Base-by-base conservation (phyloP, 148 eudicot genomes). In the Spergularia bocconei region DNA sequence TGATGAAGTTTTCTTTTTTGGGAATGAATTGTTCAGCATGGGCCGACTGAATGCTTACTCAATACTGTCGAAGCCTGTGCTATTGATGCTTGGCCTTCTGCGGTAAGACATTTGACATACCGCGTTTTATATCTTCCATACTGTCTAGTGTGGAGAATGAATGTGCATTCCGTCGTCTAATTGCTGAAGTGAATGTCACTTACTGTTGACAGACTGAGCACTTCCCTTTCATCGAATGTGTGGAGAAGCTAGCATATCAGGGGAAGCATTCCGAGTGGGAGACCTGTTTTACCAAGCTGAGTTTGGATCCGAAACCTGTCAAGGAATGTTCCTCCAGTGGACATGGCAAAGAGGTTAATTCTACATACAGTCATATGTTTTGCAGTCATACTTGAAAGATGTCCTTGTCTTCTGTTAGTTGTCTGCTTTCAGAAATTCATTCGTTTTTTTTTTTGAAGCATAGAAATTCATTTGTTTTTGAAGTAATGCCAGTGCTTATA, bases 51-150 rank as follows among this genome's bases (percentile, higher is more conserved):
- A 77, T 93, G 98, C 84, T 63, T 87, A 65, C 79, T 91, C 67
- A 88, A 93, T 82, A 89, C 96, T 51, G 64, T 89, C 2, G 93
- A 91, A 86, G 90, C 93, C 44, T 93, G 98, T 85, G 93, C 93
- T n/a, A 89, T 93, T 71, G 70, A 82, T 77, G 87, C 62, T 63
- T 93, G 92, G 98, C 98, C 93, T 64, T 85, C 81, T 72, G 70
- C 88, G 92, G 98, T 93, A 82, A 83, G 80, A 70, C 58, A 67
- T 62, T 47, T 33, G 48, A 9, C 48, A 9, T 44, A 44, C 7
- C 48, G 10, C 48, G 0, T 29, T 44, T 44, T 44, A 9, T 44
- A 44, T 4, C 48, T 44, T 44, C 0, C 48, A 44, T 44, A 44
- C 7, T 41, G 47, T 41, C 47, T 41, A 8, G 47, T 41, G 47